Base-by-base conservation (phyloP, 441 rosid species). In the Lepidium campestre region DNA sequence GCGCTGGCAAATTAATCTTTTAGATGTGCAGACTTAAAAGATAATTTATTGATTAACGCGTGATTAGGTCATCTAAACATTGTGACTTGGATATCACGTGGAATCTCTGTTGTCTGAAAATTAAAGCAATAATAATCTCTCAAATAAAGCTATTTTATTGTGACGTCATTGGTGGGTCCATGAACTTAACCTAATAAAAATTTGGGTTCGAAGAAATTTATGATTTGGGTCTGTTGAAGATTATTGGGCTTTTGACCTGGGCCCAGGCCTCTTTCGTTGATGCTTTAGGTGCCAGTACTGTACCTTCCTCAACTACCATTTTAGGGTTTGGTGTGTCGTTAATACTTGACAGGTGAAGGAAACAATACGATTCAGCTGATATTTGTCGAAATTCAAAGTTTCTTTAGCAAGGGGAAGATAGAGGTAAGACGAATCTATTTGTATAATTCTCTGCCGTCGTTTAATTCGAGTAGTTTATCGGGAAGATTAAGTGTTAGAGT, bases 21-120 rank as follows among this genome's bases (percentile, higher is more conserved):
- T 9, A 45, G 23, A 47, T 67, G 17, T 23, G 17, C 2, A 6
- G 10, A 61, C 14, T 10, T 71, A 29, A 22, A 19, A n/a, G 22
- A 18, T 22, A 22, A 27, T 55, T 62, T 71, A 71, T 65, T 15
- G 44, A 40, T 58, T 8, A 57, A 57, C 65, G 71, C 32, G 48
- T 57, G 65, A 46, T 55, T 71, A 71, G 52, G 65, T 63, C 44
- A 71, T 55, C 36, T 39, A 55, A 25, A 62, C 50, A 55, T 71
- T 39, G 44, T 71, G 52, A 71, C 59, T 62, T 71, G 75, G 75
- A 71, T 55, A 52, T 63, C 58, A 63, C 64, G 36, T 55, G 63
- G 64, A 29, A 31, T 37, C 35, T 44, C 4, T 14, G 39, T 56
- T 12, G 5, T 39, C 23, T 4, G n/a, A 57, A 57, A 37, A 25